phyloP scores from a whole-genome alignment of 2,329 filamentous ascomycete genomes.

The Lecanicillium sp. region DNA sequence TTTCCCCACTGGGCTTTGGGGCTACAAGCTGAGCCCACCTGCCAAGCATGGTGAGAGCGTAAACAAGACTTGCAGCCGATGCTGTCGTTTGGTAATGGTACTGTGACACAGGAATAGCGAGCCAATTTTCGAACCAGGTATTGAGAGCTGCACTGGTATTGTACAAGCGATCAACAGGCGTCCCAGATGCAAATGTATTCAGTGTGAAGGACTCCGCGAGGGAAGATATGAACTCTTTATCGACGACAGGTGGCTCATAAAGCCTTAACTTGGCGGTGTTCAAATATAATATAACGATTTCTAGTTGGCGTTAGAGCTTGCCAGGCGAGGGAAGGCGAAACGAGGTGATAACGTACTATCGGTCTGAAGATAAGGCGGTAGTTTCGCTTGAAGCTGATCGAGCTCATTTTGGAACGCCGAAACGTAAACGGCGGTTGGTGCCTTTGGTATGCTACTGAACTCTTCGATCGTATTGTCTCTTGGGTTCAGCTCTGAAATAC shows the following conservation, averaged over 20 bases:
- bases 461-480: slow-evolving; percentile 30
- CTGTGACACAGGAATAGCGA: slow-evolving; percentile 34
- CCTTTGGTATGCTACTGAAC: slow-evolving; percentile 29
- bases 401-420: slow-evolving; percentile 41
- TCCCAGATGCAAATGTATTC: slow-evolving; percentile 30
- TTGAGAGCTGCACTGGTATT: slow-evolving; percentile 41
- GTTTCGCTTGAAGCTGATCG: slow-evolving; percentile 31
- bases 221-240: slow-evolving; percentile 33
- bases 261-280: slow-evolving; percentile 37
- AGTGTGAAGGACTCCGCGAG: slow-evolving; percentile 38
- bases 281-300: slow-evolving; percentile 34
- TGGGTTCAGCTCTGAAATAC: slow-evolving; percentile 37
- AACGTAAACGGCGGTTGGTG: slow-evolving; percentile 39
- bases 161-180: slow-evolving; percentile 44
- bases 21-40: slow-evolving; percentile 44
- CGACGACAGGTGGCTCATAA: slow-evolving; percentile 42
- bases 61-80: slow-evolving; percentile 40
- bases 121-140: slow-evolving; percentile 44
- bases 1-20: slow-evolving; percentile 23
- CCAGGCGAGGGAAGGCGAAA: too few species aligned
- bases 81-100: slow-evolving; percentile 43
- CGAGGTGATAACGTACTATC: slow-evolving; percentile 29
- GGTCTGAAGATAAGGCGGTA: slow-evolving; percentile 30
- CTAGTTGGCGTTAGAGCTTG: slow-evolving; percentile 20
- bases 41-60: slow-evolving; percentile 44